A percentile compares a stretch with the other conserved stretches of the same genome.
phyloP scores from a whole-genome alignment of 768 basidiomycete species.

The Paxillus ammoniavirescens region DNA sequence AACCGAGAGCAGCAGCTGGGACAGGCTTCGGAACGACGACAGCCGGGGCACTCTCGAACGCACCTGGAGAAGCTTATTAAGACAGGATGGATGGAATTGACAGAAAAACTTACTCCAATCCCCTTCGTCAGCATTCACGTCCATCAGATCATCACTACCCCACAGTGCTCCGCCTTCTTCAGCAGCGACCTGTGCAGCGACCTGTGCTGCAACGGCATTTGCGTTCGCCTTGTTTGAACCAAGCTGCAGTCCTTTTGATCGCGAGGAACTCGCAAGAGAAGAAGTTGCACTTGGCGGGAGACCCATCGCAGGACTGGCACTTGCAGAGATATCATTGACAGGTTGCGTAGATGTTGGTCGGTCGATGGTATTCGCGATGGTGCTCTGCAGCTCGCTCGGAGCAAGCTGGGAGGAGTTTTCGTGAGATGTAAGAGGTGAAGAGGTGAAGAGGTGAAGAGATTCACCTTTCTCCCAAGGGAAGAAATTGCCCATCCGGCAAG shows the following conservation, averaged over 20 bases:
- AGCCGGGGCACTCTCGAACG: slow-evolving; percentile 63
- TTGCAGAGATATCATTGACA: slow-evolving; percentile 3
- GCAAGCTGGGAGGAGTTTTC: slow-evolving; percentile 49
- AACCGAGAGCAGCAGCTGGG: slow-evolving; percentile 25
- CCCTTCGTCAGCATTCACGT: slow-evolving; percentile 88
- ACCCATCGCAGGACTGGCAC: background rate
- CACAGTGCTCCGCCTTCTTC: slow-evolving; percentile 48
- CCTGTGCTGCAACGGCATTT: slow-evolving; percentile 47
- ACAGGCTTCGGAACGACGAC: slow-evolving; percentile 25
- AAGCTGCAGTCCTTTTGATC: slow-evolving; percentile 66
- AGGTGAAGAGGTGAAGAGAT: slow-evolving; percentile 5
- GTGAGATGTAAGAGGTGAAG: background rate
- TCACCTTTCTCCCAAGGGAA: slow-evolving; percentile 79
- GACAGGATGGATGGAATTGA: background rate
- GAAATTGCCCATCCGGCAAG: slow-evolving; percentile 97
- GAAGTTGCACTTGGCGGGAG: slow-evolving; percentile 1
- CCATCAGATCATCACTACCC: slow-evolving; percentile 83
- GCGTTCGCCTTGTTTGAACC: slow-evolving; percentile 51
- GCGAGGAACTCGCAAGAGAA: slow-evolving; percentile 28
- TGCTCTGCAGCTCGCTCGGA: slow-evolving; percentile 68
- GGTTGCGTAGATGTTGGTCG: slow-evolving; percentile 44
- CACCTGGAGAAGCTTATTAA: slow-evolving; percentile 42
- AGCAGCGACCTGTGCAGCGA: slow-evolving; percentile 54
- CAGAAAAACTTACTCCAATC: slow-evolving; percentile 81
- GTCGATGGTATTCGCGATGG: slow-evolving; percentile 46